A percentile compares a stretch with the other conserved stretches of the same genome.
Evolutionary conservation across 805 yeast species (phyloP).

Genomic region (Metschnikowia orientalis): DNA sequence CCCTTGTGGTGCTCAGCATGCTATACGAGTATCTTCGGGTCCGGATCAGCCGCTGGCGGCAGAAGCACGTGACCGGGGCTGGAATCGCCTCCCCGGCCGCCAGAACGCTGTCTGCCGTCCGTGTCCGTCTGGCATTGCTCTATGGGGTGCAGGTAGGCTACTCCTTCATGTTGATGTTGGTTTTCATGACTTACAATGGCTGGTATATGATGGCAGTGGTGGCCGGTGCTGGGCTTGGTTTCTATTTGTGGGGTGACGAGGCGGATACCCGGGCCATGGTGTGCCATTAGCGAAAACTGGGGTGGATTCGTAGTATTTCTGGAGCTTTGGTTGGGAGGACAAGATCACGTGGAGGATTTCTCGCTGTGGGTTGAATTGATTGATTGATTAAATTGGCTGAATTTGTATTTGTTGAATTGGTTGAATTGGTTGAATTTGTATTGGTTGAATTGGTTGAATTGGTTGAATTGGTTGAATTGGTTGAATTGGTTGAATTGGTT

Average conservation of each 20-base stretch:
- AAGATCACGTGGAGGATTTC: no score
- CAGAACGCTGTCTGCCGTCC: slow-evolving; percentile 4
- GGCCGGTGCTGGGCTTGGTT: slow-evolving; percentile 68
- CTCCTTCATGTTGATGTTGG: slow-evolving; percentile 69
- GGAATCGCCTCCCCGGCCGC: slow-evolving; percentile 1
- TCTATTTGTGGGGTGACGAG: slow-evolving; percentile 50
- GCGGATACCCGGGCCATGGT: slow-evolving; percentile 23
- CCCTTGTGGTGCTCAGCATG: slow-evolving; percentile 45
- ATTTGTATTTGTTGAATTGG: no score
- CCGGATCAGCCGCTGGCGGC: slow-evolving; percentile 28
- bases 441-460: no score
- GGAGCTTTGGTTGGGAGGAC: no score
- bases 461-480: no score
- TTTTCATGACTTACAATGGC: slow-evolving; percentile 84
- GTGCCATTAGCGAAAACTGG: no score
- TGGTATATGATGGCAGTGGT: slow-evolving; percentile 78
- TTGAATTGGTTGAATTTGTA: no score
- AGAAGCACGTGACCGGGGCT: slow-evolving; percentile 1
- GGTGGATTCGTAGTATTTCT: no score
- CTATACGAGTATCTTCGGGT: slow-evolving; percentile 57
- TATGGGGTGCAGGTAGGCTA: slow-evolving; percentile 68
- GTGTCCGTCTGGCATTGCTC: slow-evolving; percentile 35
- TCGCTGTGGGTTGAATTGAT: no score
- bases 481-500: no score
- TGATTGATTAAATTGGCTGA: no score